Conservation (phyloP, 2,329 filamentous ascomycete genomes). For the Paraphoma sp. region DNA sequence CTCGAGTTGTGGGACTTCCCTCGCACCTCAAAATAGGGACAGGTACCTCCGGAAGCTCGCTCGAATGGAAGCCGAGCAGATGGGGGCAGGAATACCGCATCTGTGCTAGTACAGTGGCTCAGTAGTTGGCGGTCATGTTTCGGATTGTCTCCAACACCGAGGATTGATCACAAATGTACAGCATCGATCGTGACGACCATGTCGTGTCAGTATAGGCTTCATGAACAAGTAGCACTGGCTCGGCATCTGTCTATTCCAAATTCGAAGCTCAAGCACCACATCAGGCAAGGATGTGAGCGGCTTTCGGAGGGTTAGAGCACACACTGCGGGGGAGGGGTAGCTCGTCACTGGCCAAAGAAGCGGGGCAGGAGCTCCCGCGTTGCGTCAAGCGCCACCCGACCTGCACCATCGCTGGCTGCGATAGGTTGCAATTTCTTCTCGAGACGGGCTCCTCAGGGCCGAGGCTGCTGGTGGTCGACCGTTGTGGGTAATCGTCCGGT, state of each 20-base stretch:
- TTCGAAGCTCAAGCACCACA: constrained; percentile 10
- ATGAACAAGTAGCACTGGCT: constrained; percentile 1
- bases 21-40: not conserved
- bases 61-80: constrained; percentile 45
- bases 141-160: constrained; percentile 12
- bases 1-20: constrained; percentile 4
- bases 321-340: constrained; percentile 45
- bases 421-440: constrained; percentile 28
- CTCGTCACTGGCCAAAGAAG: constrained; percentile 33
- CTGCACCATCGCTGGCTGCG: constrained; percentile 15
- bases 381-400: constrained; percentile 30
- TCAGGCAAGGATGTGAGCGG: constrained; percentile 21
- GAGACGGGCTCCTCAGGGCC: constrained; percentile 39
- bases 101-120: constrained; percentile 27
- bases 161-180: constrained; percentile 4
- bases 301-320: constrained; percentile 12
- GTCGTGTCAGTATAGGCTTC: not conserved
- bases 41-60: constrained; percentile 29
- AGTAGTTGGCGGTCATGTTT: constrained; percentile 13
- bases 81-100: constrained; percentile 25
- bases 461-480: constrained; percentile 34
- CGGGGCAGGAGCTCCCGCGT: constrained; percentile 34
- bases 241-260: constrained; percentile 18
- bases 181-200: not conserved
- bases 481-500: constrained; percentile 19